Evolutionary conservation across 73 alveolate species (phyloP).

Genomic region (Paramecium caudatum): DNA sequence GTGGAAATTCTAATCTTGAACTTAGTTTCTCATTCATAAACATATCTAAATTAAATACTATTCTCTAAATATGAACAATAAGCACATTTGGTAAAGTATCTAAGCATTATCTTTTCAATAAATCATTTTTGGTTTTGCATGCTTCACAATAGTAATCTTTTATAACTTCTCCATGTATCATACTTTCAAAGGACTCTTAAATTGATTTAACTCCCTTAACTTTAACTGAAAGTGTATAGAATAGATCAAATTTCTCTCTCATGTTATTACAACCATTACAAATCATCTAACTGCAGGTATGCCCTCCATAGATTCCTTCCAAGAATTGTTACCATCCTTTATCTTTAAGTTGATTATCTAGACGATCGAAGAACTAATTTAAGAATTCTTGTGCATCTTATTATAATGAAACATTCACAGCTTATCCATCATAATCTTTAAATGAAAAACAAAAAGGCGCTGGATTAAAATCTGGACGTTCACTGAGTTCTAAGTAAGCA

Average conservation of each 20-base stretch:
- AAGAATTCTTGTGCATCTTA: slow-evolving; percentile 98
- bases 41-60: slow-evolving; percentile 94
- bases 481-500: slow-evolving; percentile 94
- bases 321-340: slow-evolving; percentile 90
- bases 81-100: slow-evolving; percentile 95
- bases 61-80: slow-evolving; percentile 95
- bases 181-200: slow-evolving; percentile 91
- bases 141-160: slow-evolving; percentile 95
- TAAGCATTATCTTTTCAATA: slow-evolving; percentile 89
- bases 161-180: slow-evolving; percentile 90
- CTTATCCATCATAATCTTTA: slow-evolving; percentile 96
- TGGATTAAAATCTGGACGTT: slow-evolving; percentile 95
- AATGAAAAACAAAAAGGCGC: slow-evolving; percentile 91
- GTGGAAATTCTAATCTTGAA: slow-evolving; percentile 97
- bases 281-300: slow-evolving; percentile 88
- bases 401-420: slow-evolving; percentile 93
- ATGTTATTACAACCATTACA: slow-evolving; percentile 92
- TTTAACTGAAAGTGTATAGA: slow-evolving; percentile 92
- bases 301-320: slow-evolving; percentile 96
- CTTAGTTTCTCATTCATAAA: slow-evolving; percentile 94
- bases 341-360: slow-evolving; percentile 92
- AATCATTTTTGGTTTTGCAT: slow-evolving; percentile 93
- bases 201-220: slow-evolving; percentile 94
- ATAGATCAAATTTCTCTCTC: slow-evolving; percentile 90
- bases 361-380: slow-evolving; percentile 92